These are phyloP conservation scores for Entomortierella lignicola DNA, from an alignment of 192 early-diverging fungal species.

Conservation along the genomic window DNA sequence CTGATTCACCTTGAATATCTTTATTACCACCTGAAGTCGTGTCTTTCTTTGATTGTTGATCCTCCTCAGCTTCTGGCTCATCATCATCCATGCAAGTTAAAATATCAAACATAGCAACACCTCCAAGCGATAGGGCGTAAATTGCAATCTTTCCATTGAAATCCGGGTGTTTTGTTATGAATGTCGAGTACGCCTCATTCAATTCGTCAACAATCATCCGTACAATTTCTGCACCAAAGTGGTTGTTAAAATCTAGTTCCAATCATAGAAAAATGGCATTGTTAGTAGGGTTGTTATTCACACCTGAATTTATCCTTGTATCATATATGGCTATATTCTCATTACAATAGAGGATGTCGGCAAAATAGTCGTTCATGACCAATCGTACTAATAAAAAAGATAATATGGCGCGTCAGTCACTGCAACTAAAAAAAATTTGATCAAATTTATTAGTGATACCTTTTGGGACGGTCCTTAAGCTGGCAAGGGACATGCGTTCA, in stretches of 20 bases:
- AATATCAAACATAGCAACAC: conserved; percentile 77
- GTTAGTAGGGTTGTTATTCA: no score
- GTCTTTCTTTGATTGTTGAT: conserved; percentile 1
- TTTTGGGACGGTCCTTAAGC: conserved; percentile 58
- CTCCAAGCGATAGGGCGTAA: conserved; percentile 77
- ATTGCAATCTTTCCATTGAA: conserved; percentile 72
- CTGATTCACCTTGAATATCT: conserved; percentile 8
- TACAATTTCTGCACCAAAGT: conserved; percentile 63
- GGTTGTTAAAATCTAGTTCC: conserved; percentile 50
- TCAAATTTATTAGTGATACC: conserved; percentile 11
- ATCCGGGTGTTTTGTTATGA: conserved; percentile 65
- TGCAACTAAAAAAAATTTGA: no score
- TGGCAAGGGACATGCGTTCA: conserved; percentile 46
- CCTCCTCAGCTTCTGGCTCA: conserved; percentile 11
- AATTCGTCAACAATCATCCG: conserved; percentile 65
- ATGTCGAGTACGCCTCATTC: conserved; percentile 66
- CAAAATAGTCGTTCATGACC: conserved; percentile 59
- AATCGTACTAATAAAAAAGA: conserved; percentile 35
- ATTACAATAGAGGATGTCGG: conserved; percentile 60
- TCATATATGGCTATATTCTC: no score
- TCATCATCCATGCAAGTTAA: conserved; percentile 60
- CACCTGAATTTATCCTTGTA: no score
- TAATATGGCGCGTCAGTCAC: neutral
- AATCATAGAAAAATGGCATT: no score
- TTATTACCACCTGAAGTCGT: no score